A percentile compares a stretch with the other conserved stretches of the same genome.
Conservation (phyloP, 2,329 filamentous ascomycete species). For the Calonectria pauciramosa region DNA sequence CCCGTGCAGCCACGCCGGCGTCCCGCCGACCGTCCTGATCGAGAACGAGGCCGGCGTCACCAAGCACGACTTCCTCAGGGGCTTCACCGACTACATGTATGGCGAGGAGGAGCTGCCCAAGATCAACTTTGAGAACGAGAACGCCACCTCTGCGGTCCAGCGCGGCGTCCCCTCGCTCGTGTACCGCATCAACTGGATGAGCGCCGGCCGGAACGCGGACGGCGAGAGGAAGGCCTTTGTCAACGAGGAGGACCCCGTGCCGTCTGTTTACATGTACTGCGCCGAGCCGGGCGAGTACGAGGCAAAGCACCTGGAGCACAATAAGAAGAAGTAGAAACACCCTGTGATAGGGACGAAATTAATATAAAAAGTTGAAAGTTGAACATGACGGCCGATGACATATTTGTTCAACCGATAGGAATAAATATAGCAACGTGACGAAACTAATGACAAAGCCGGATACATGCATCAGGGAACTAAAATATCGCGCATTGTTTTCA, state of each 20-base stretch:
- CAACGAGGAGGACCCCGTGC: background rate
- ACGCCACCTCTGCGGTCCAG: background rate
- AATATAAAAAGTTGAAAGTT: background rate
- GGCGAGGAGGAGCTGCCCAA: background rate
- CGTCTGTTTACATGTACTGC: conserved; percentile 2
- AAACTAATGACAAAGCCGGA: too few relatives aligned
- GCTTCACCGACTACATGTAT: background rate
- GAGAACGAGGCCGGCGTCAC: conserved; percentile 11
- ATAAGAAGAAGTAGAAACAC: background rate
- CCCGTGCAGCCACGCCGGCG: background rate
- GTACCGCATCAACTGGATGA: conserved; percentile 6
- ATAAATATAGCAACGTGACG: too few relatives aligned
- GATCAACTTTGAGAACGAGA: conserved; percentile 3
- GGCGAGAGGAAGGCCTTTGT: conserved; percentile 4
- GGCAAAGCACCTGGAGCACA: background rate
- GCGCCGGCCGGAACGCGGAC: background rate
- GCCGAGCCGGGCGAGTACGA: background rate
- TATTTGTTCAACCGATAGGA: too few relatives aligned
- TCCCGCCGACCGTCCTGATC: background rate
- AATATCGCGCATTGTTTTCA: too few relatives aligned
- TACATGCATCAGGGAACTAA: too few relatives aligned
- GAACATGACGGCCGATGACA: too few relatives aligned
- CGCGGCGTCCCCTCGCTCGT: background rate
- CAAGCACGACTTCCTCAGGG: background rate
- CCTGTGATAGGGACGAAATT: background rate